These are phyloP conservation scores for Suillus ampliporus DNA, from an alignment of 768 basidiomycete species.

Conservation along the genomic window DNA sequence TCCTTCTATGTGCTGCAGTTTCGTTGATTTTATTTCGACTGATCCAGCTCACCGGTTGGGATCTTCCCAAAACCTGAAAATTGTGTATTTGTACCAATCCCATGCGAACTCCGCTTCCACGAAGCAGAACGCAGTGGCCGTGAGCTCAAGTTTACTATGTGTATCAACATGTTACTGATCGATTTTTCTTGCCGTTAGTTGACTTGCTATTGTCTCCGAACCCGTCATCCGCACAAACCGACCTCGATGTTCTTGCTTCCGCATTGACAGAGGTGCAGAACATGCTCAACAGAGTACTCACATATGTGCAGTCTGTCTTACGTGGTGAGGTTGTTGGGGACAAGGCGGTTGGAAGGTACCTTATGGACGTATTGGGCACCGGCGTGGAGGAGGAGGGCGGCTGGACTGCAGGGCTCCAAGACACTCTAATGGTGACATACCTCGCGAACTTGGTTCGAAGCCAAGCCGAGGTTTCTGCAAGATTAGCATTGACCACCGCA, in stretches of 20 bases:
- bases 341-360: slow-evolving; percentile 85
- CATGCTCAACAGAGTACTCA: slow-evolving; percentile 86
- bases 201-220: slow-evolving; percentile 7
- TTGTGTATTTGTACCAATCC: slow-evolving; percentile 91
- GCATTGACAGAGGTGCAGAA: slow-evolving; percentile 71
- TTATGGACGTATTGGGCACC: slow-evolving; percentile 85
- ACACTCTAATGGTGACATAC: slow-evolving; percentile 94
- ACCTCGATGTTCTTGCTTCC: slow-evolving; percentile 79
- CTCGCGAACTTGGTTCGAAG: slow-evolving; percentile 91
- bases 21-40: slow-evolving; percentile 15
- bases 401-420: slow-evolving; percentile 84
- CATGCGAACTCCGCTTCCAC: slow-evolving; percentile 83
- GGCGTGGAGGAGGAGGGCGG: slow-evolving; percentile 74
- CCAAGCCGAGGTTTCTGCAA: slow-evolving; percentile 90
- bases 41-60: slow-evolving; percentile 80
- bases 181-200: slow-evolving; percentile 6
- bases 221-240: slow-evolving; percentile 62
- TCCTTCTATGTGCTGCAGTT: slow-evolving; percentile 15
- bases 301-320: slow-evolving; percentile 83
- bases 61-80: slow-evolving; percentile 92
- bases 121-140: slow-evolving; percentile 86
- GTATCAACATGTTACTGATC: not conserved
- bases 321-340: slow-evolving; percentile 81
- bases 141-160: slow-evolving; percentile 46
- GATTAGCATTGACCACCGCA: slow-evolving; percentile 74